Base-by-base conservation (phyloP, 2,329 filamentous ascomycete species). In the Shiraia sp. region DNA sequence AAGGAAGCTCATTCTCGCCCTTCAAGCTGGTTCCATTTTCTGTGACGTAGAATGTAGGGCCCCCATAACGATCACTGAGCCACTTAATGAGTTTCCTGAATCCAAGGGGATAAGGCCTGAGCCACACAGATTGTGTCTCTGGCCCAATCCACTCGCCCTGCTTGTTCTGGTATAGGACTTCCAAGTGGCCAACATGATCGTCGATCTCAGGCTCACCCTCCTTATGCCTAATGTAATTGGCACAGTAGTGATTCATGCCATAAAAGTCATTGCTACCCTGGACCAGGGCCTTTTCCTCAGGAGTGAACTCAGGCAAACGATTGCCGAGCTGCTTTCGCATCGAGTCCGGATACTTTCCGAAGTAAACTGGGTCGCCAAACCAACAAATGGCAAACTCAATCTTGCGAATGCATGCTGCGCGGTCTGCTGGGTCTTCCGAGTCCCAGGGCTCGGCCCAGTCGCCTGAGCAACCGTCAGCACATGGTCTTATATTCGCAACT, bases 181-280 rank as follows among this genome's bases (percentile, higher is more conserved):
- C 87, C 25, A 95, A 73, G 68, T 95, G 87, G 38, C 90, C 90
- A 10, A 82, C 73, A 69, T 82, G 83, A 72, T 95, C 89, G 36
- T 86, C 78, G 3, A 75, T 73, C 1, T 80, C 76, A 0, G 87
- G 72, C 33, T 78, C 72, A 6, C 78, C 79, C 6, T 79, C 77
- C 61, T 82, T 81, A 72, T 91, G 85, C 68, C 83, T 85, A 73
- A 95, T 84, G 73, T 88, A 95, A 77, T 93, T 88, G 63, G 88
- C 86, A 36, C 88, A 91, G 76, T 95, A 95, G 77, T 90, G 87
- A 76, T 95, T 95, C 88, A 92, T 92, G 68, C 88, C 90, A 70
- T 95, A 95, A 72, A 95, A 95, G 75, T 95, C 90, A 69, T 93
- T 93, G 65, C 85, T 89, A n/a, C 87, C 88, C 61, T 86, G 78